phyloP scores from a whole-genome alignment of 2,329 filamentous ascomycete species.

The Alternaria longipes region DNA sequence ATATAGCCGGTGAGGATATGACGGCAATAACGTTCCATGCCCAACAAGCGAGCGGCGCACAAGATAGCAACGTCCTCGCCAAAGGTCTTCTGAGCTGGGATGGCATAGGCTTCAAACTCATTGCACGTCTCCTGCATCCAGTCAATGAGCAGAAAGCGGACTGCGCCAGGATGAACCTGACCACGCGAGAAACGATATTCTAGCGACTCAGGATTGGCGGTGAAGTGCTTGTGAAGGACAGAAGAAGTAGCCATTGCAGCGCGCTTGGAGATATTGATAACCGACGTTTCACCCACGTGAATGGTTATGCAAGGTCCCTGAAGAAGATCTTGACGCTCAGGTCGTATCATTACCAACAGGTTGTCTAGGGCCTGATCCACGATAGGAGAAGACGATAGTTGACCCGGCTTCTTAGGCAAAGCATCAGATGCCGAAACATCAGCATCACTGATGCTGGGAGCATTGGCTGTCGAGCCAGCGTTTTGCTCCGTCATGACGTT shows the following conservation, averaged over 20 bases:
- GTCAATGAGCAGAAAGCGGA: slow-evolving; percentile 12
- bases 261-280: slow-evolving; percentile 19
- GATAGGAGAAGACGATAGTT: neutral
- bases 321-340: slow-evolving; percentile 16
- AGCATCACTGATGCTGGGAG: neutral
- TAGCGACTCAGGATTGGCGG: slow-evolving; percentile 7
- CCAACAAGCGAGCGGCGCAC: slow-evolving; percentile 20
- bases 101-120: slow-evolving; percentile 15
- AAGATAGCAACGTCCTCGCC: slow-evolving; percentile 18
- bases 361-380: slow-evolving; percentile 16
- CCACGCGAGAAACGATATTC: slow-evolving; percentile 12
- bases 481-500: neutral
- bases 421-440: neutral
- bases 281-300: slow-evolving; percentile 7
- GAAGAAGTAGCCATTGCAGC: slow-evolving; percentile 26
- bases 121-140: slow-evolving; percentile 18
- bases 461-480: neutral
- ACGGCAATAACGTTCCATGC: slow-evolving; percentile 25
- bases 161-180: slow-evolving; percentile 9
- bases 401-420: neutral
- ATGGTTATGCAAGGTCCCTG: slow-evolving; percentile 18
- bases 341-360: slow-evolving; percentile 17
- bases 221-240: slow-evolving; percentile 19
- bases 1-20: slow-evolving; percentile 8
- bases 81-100: slow-evolving; percentile 11